A percentile compares a stretch with the other conserved stretches of the same genome.
phyloP scores from a whole-genome alignment of 164 flowering plant species.

The Nymphaea colorata region DNA sequence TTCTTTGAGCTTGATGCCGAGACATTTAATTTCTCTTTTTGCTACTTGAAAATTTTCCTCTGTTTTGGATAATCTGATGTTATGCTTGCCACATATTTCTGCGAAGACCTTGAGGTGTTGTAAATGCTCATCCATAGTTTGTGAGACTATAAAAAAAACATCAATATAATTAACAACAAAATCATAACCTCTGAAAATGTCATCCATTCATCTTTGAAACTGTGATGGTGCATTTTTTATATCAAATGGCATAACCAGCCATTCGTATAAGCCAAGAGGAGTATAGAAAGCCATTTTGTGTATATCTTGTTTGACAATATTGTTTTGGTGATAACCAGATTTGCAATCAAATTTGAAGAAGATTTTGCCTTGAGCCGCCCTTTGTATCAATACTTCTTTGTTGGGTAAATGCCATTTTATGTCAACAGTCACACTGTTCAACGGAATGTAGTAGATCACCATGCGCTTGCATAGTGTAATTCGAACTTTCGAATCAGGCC shows the following conservation, averaged over 20 bases:
- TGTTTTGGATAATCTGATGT: too few relatives aligned
- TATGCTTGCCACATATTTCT: too few relatives aligned
- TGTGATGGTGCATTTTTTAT: background rate
- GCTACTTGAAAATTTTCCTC: too few relatives aligned
- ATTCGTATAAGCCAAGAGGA: background rate
- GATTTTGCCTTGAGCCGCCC: background rate
- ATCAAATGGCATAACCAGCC: background rate
- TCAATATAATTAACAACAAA: too few relatives aligned
- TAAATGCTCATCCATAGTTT: too few relatives aligned
- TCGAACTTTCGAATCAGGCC: background rate
- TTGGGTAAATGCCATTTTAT: conserved; percentile 1
- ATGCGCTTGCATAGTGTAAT: background rate
- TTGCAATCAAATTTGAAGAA: background rate
- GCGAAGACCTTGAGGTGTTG: too few relatives aligned
- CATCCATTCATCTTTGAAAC: background rate
- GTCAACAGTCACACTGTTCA: background rate
- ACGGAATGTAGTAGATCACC: background rate
- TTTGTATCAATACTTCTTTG: background rate
- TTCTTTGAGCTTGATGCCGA: too few relatives aligned
- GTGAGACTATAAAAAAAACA: too few relatives aligned
- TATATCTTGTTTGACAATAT: background rate
- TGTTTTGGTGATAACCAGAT: background rate
- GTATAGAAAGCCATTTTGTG: background rate
- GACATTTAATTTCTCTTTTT: too few relatives aligned
- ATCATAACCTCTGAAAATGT: background rate